phyloP scores from a whole-genome alignment of 2,329 filamentous ascomycete genomes.

The Talaromyces marneffei region DNA sequence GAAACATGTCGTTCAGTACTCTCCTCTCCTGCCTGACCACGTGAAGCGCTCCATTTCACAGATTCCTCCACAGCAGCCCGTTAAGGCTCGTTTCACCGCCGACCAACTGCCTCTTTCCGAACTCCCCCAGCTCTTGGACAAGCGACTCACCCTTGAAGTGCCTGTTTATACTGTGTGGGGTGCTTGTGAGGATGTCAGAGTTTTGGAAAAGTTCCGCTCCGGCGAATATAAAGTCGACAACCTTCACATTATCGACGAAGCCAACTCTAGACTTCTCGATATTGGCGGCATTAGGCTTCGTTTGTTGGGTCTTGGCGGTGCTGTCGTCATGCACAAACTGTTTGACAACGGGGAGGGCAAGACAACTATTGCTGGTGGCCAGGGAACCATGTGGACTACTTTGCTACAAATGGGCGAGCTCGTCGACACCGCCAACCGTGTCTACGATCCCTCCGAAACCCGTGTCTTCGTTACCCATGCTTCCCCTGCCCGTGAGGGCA shows the following conservation, averaged over 20 bases:
- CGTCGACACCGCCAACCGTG: conserved; percentile 93
- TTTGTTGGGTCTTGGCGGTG: conserved; percentile 85
- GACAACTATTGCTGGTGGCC: conserved; percentile 95
- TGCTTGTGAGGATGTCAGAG: conserved; percentile 95
- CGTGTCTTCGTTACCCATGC: conserved; percentile 95
- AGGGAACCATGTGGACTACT: conserved; percentile 99
- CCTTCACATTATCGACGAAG: conserved; percentile 96
- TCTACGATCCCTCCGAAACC: conserved; percentile 97
- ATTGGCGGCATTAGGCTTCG: conserved; percentile 93
- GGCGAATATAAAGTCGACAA: conserved; percentile 97
- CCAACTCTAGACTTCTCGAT: conserved; percentile 90
- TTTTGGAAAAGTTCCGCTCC: conserved; percentile 94
- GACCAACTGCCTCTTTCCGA: conserved; percentile 87
- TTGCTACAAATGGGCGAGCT: conserved; percentile 96
- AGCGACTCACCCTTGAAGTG: conserved; percentile 84
- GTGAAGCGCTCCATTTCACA: conserved; percentile 62
- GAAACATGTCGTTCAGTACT: conserved; percentile 98
- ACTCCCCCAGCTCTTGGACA: conserved; percentile 79
- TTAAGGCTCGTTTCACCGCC: conserved; percentile 78
- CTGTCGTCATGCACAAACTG: conserved; percentile 99
- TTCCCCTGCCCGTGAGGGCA: conserved; percentile 90
- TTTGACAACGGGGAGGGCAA: conserved; percentile 98
- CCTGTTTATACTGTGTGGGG: conserved; percentile 99
- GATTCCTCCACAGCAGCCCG: conserved; percentile 59
- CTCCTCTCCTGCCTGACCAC: conserved; percentile 78